Evolutionary conservation across 1,284 basidiomycete species (phyloP).

Genomic region (Irpex sp.): DNA sequence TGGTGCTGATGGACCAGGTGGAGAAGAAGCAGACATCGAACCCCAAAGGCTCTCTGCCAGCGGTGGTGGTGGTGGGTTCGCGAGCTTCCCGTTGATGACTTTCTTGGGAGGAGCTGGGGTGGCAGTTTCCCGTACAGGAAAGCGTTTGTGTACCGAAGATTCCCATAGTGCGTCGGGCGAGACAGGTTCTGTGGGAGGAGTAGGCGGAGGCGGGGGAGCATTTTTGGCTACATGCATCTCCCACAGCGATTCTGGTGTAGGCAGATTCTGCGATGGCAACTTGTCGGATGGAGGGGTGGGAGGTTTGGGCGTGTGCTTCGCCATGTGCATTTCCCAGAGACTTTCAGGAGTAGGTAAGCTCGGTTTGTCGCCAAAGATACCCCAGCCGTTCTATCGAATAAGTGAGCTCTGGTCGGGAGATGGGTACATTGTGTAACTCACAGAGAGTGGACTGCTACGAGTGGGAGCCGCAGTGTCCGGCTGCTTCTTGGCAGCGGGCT

Average conservation of each 20-base stretch:
- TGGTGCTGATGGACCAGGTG: neutral
- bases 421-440: neutral
- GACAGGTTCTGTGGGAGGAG: neutral
- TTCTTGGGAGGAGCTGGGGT: neutral
- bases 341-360: slow-evolving; percentile 5
- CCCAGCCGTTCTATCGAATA: neutral
- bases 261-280: neutral
- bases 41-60: slow-evolving; percentile 2
- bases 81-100: neutral
- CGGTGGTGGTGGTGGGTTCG: neutral
- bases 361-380: neutral
- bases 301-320: neutral
- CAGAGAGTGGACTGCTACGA: neutral
- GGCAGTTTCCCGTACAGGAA: neutral
- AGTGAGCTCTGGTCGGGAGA: neutral
- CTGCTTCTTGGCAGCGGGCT: neutral
- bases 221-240: slow-evolving; percentile 2
- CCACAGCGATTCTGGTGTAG: slow-evolving; percentile 5
- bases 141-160: neutral
- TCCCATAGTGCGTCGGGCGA: neutral
- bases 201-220: neutral
- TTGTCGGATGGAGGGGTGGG: neutral
- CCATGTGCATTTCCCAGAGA: slow-evolving; percentile 11
- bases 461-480: neutral
- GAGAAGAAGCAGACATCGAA: neutral